phyloP scores from a whole-genome alignment of 495 filamentous ascomycete species.

The Aspergillus carlsbadensis region DNA sequence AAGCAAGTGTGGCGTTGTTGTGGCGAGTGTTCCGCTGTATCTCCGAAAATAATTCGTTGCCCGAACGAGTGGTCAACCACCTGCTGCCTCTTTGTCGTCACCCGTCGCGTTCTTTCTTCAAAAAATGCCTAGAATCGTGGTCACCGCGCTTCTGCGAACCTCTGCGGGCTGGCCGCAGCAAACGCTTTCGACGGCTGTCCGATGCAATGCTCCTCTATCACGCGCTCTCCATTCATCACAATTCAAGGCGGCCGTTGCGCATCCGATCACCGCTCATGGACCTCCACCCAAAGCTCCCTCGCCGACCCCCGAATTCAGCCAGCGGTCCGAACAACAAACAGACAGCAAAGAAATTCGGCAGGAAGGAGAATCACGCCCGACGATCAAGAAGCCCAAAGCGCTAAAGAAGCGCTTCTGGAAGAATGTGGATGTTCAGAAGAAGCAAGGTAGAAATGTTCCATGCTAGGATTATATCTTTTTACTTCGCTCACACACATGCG shows the following conservation, averaged over 20 bases:
- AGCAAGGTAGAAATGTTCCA: slow-evolving; percentile 51
- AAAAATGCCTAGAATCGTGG: slow-evolving; percentile 15
- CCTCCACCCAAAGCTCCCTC: slow-evolving; percentile 78
- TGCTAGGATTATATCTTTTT: not conserved
- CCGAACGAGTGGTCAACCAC: too few relatives aligned
- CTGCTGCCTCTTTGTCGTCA: not conserved
- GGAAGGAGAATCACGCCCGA: slow-evolving; percentile 33
- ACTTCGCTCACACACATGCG: not conserved
- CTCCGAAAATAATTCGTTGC: not conserved
- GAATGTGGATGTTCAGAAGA: slow-evolving; percentile 62
- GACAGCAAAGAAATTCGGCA: slow-evolving; percentile 50
- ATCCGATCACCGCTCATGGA: slow-evolving; percentile 75
- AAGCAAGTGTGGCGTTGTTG: not conserved
- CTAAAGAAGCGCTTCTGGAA: slow-evolving; percentile 82
- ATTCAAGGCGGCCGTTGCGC: slow-evolving; percentile 52
- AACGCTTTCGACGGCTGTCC: slow-evolving; percentile 15
- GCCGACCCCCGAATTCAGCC: slow-evolving; percentile 53
- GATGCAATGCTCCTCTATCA: slow-evolving; percentile 19
- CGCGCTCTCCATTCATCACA: slow-evolving; percentile 54
- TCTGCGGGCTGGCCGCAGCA: slow-evolving; percentile 22
- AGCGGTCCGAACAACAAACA: slow-evolving; percentile 52
- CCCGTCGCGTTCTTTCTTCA: not conserved
- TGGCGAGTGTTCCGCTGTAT: slow-evolving; percentile 1
- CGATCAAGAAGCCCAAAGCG: slow-evolving; percentile 38
- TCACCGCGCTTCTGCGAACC: slow-evolving; percentile 26